These are phyloP conservation scores for Penicillium simplicissimum DNA, from an alignment of 495 filamentous ascomycete genomes.

Conservation along the genomic window DNA sequence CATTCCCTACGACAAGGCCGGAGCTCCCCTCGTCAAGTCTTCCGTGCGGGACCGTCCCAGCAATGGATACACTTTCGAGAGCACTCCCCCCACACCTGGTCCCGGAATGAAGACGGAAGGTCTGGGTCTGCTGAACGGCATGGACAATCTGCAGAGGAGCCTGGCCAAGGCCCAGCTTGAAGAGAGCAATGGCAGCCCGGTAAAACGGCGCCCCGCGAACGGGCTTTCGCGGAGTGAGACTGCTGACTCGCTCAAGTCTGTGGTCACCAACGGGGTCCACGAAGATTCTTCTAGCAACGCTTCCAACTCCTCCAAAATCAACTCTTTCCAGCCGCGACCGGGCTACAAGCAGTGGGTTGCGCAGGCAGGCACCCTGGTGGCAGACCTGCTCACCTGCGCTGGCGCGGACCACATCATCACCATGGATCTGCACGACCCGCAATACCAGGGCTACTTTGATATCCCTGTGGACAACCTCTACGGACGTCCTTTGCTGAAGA, in stretches of 20 bases:
- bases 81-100: slow-evolving; percentile 80
- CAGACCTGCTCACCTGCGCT: slow-evolving; percentile 91
- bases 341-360: slow-evolving; percentile 99
- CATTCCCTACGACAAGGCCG: slow-evolving; percentile 91
- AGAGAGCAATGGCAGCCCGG: slow-evolving; percentile 47
- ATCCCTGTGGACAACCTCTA: slow-evolving; percentile 98
- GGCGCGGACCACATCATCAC: slow-evolving; percentile 97
- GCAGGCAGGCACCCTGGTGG: slow-evolving; percentile 92
- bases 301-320: slow-evolving; percentile 48
- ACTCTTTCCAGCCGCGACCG: slow-evolving; percentile 74
- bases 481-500: slow-evolving; percentile 80
- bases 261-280: slow-evolving; percentile 29
- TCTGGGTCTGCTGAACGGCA: slow-evolving; percentile 60
- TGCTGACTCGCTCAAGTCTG: slow-evolving; percentile 57
- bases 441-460: slow-evolving; percentile 98
- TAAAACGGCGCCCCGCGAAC: slow-evolving; percentile 42
- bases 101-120: slow-evolving; percentile 64
- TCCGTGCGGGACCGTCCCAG: slow-evolving; percentile 49
- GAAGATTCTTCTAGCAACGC: slow-evolving; percentile 58
- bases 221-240: slow-evolving; percentile 59
- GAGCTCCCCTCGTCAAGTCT: slow-evolving; percentile 79
- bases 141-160: slow-evolving; percentile 63
- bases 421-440: slow-evolving; percentile 94
- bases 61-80: slow-evolving; percentile 88
- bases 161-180: slow-evolving; percentile 63